Conservation (phyloP, 768 basidiomycete species). For the Hypholoma fasciculare region DNA sequence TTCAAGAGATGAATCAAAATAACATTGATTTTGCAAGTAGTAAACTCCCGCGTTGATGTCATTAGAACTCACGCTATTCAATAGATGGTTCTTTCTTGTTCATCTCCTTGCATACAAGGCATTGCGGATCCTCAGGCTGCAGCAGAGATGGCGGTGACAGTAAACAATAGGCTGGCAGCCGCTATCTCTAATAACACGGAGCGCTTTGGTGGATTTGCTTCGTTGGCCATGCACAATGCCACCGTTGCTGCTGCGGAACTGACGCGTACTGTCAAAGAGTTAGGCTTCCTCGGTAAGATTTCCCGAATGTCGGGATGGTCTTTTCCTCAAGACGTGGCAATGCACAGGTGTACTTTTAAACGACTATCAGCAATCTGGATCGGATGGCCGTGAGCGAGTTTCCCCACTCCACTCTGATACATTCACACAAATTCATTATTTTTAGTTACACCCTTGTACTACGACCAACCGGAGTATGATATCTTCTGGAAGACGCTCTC, state of each 20-base stretch:
- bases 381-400: slow-evolving; percentile 31
- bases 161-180: slow-evolving; percentile 37
- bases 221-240: slow-evolving; percentile 45
- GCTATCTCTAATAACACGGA: slow-evolving; percentile 37
- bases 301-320: not conserved
- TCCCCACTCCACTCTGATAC: not conserved
- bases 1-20: slow-evolving; percentile 35
- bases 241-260: slow-evolving; percentile 38
- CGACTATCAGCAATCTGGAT: slow-evolving; percentile 44
- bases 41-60: no score
- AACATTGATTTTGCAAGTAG: slow-evolving; percentile 35
- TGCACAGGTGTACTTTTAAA: slow-evolving; percentile 32
- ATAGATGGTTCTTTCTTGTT: slow-evolving; percentile 39
- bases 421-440: not conserved
- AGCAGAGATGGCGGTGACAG: slow-evolving; percentile 30
- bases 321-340: not conserved
- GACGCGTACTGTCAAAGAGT: slow-evolving; percentile 35
- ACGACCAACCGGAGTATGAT: slow-evolving; percentile 36
- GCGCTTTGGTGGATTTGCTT: slow-evolving; percentile 42
- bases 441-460: slow-evolving; percentile 33
- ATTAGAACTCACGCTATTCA: not conserved
- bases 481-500: slow-evolving; percentile 36
- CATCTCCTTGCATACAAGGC: slow-evolving; percentile 38
- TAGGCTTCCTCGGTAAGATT: slow-evolving; percentile 35
- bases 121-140: slow-evolving; percentile 33